phyloP scores from a whole-genome alignment of 2,329 filamentous ascomycete species.

The Helotiales sp. region DNA sequence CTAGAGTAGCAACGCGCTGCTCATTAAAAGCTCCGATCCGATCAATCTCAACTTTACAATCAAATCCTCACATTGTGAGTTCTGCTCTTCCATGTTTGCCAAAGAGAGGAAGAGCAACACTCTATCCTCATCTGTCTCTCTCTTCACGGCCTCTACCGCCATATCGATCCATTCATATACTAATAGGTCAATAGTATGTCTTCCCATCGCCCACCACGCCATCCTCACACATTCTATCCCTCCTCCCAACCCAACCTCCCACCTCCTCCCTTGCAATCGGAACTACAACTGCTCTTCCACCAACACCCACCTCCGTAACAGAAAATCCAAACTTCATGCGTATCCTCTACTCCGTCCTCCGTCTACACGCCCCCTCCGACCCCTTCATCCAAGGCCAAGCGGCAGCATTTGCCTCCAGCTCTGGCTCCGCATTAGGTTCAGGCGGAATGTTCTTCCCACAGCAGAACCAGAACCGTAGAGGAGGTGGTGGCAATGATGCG shows the following conservation, averaged over 20 bases:
- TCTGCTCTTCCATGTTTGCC: neutral
- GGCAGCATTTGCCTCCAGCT: slow-evolving; percentile 62
- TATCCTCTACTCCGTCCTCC: slow-evolving; percentile 63
- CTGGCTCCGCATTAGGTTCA: slow-evolving; percentile 57
- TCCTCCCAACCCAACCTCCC: slow-evolving; percentile 63
- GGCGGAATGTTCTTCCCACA: slow-evolving; percentile 57
- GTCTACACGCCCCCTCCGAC: slow-evolving; percentile 60
- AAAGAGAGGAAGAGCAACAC: neutral
- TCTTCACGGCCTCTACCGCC: neutral
- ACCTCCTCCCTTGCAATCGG: slow-evolving; percentile 61
- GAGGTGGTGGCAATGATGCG: slow-evolving; percentile 25
- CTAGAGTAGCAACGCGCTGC: slow-evolving; percentile 19
- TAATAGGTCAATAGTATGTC: slow-evolving; percentile 55
- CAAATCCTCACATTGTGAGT: slow-evolving; percentile 42
- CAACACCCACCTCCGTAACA: slow-evolving; percentile 63
- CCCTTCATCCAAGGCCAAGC: slow-evolving; percentile 61
- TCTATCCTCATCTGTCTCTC: neutral
- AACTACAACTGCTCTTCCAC: slow-evolving; percentile 61
- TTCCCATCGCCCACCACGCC: slow-evolving; percentile 55
- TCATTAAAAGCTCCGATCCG: slow-evolving; percentile 21
- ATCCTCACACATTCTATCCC: slow-evolving; percentile 59
- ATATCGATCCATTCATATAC: neutral
- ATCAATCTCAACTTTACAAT: slow-evolving; percentile 37
- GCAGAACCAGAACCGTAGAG: slow-evolving; percentile 38
- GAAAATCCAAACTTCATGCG: slow-evolving; percentile 64